Evolutionary conservation across 306 rosid species (phyloP).

Genomic region (Aeschynomene evenia): DNA sequence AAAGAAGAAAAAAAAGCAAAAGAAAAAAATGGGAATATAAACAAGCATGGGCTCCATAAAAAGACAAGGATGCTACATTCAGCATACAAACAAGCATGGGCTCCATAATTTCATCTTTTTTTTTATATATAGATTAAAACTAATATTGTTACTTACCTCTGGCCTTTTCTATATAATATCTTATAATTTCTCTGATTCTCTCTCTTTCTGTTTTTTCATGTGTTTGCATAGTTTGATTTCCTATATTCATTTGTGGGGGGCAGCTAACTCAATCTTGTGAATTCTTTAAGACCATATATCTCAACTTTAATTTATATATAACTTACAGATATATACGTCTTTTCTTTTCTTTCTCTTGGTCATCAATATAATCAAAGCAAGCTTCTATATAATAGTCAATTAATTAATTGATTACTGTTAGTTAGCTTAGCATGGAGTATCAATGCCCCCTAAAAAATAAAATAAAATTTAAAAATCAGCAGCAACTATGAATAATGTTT

Average conservation of each 20-base stretch:
- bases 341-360: conserved; percentile 9
- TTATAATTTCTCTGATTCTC: conserved; percentile 2
- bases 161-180: not conserved
- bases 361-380: conserved; percentile 7
- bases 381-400: not conserved
- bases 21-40: conserved; percentile 32
- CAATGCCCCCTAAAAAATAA: not conserved
- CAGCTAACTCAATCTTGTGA: not conserved
- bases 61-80: conserved; percentile 41
- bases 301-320: not conserved
- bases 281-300: conserved; percentile 12
- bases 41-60: conserved; percentile 43
- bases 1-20: conserved; percentile 7
- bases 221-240: conserved; percentile 17
- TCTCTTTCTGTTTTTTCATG: conserved; percentile 20
- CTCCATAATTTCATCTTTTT: no score
- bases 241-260: conserved; percentile 18
- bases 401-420: not conserved
- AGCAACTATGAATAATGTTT: no score
- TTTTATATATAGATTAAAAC: not conserved
- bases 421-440: conserved; percentile 17
- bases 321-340: not conserved
- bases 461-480: conserved; percentile 5
- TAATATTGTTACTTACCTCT: conserved; percentile 24
- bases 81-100: no score